Evolutionary conservation across 345 rosid genomes (phyloP), one percentile per base, ranked within the genome.

Genomic region (Tarenaya hassleriana): DNA sequence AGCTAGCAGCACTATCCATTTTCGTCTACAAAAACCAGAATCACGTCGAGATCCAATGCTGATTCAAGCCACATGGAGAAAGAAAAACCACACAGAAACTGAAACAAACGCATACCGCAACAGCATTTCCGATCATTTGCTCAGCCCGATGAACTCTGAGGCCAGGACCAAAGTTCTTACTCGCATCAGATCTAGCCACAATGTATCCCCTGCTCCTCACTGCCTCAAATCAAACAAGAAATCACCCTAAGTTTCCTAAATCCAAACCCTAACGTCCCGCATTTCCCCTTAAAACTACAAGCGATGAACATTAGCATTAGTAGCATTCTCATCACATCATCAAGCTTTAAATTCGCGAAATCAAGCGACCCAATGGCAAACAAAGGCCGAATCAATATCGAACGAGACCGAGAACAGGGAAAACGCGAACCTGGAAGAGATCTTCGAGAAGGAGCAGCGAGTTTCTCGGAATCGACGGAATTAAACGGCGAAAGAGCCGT

Each of bases 171-270:
- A 66, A 37, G 17, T 51, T 74, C 46, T 70, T 13, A 39, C 54
- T 74, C 50, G 68, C 75, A 21, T 80, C 83, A 73, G 91, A 86
- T 86, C 88, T 69, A 41, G 76, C 79, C 16, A 74, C 77, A 21
- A 73, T 33, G 52, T 51, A 60, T 16, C 77, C 61, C 4, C 70
- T 53, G 52, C 65, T 82, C 69, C 79, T 68, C 68, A 24, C 96
- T 83, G 41, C 70, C 63, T 49, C 58, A 60, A 54, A 49, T 5
- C 44, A 50, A 42, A 32, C 16, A 46, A 32, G 31, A 29, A 39
- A 35, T 32, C 19, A 46, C 0, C 20, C 10, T 9, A 45, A 27
- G 39, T 49, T 56, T 40, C 49, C 1, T 29, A 15, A 44, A 47
- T 38, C 14, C 10, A 48, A n/a, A n/a, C 29, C 29, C 29, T 24